Evolutionary conservation across 2,329 filamentous ascomycete genomes (phyloP).

Genomic region (Didymella arachidicola): DNA sequence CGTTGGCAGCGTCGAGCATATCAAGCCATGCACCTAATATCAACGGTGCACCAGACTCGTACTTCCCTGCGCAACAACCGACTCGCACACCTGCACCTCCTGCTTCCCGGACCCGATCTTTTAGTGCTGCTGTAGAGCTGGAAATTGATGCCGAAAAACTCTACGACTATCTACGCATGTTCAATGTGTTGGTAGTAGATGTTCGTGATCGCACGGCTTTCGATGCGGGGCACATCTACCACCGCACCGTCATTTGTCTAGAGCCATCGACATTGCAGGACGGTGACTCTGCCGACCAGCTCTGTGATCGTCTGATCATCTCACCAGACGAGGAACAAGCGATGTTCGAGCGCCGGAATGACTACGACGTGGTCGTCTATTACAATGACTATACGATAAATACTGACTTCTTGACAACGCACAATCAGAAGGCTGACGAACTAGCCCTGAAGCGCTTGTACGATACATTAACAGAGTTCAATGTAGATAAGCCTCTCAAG

Average conservation of each 20-base stretch:
- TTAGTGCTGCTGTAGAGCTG: constrained; percentile 63
- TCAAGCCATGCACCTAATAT: constrained; percentile 49
- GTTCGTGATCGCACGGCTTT: constrained; percentile 81
- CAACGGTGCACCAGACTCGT: constrained; percentile 50
- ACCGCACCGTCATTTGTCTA: constrained; percentile 84
- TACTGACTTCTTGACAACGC: constrained; percentile 62
- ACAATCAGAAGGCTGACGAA: constrained; percentile 53
- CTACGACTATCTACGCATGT: constrained; percentile 72
- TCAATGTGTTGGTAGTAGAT: constrained; percentile 81
- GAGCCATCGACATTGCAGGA: constrained; percentile 80
- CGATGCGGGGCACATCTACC: constrained; percentile 88
- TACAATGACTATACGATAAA: constrained; percentile 77
- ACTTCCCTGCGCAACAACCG: constrained; percentile 50
- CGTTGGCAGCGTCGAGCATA: constrained; percentile 54
- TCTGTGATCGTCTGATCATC: constrained; percentile 73
- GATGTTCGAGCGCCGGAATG: constrained; percentile 74
- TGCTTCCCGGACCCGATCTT: constrained; percentile 48
- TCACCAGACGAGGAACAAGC: constrained; percentile 76
- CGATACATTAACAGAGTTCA: constrained; percentile 83
- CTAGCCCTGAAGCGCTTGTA: constrained; percentile 73
- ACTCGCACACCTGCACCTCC: constrained; percentile 15
- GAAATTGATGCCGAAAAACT: constrained; percentile 75
- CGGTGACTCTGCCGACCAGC: constrained; percentile 69
- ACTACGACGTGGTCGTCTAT: constrained; percentile 88
- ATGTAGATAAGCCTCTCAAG: constrained; percentile 77